phyloP scores from a whole-genome alignment of 352 stramenopile genomes.

The Pythium periplocum region DNA sequence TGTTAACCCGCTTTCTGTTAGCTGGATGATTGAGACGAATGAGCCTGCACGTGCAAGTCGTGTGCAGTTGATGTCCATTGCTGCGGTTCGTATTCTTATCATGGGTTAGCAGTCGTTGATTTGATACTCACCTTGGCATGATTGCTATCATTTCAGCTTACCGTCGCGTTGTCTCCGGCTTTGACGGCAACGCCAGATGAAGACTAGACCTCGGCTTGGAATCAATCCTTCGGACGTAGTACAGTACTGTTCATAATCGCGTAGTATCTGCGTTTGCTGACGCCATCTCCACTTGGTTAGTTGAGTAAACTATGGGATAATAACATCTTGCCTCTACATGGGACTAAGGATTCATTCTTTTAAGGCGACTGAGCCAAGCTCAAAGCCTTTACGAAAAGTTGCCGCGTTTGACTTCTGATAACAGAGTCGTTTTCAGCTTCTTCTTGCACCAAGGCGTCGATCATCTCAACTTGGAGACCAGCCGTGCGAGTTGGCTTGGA shows the following conservation, averaged over 20 bases:
- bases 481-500: slow-evolving; percentile 11
- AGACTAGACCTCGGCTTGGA: slow-evolving; percentile 26
- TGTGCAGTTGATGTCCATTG: slow-evolving; percentile 71
- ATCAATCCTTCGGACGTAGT: too few species aligned
- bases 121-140: slow-evolving; percentile 2
- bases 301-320: too few species aligned
- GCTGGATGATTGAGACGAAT: slow-evolving; percentile 36
- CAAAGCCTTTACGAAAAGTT: slow-evolving; percentile 74
- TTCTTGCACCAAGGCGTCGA: slow-evolving; percentile 55
- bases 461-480: slow-evolving; percentile 49
- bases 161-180: slow-evolving; percentile 59
- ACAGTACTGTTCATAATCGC: too few species aligned
- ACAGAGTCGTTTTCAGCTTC: slow-evolving; percentile 41
- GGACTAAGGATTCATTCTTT: neutral
- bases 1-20: neutral
- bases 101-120: neutral
- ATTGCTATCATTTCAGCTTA: slow-evolving; percentile 26
- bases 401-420: slow-evolving; percentile 44
- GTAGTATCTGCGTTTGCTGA: too few species aligned
- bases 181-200: slow-evolving; percentile 38
- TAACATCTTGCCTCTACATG: too few species aligned
- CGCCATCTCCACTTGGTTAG: too few species aligned
- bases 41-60: slow-evolving; percentile 52
- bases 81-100: slow-evolving; percentile 35
- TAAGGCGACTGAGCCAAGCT: slow-evolving; percentile 41